phyloP scores from a whole-genome alignment of 2,329 filamentous ascomycete species.

The Trichoderma asperellum region DNA sequence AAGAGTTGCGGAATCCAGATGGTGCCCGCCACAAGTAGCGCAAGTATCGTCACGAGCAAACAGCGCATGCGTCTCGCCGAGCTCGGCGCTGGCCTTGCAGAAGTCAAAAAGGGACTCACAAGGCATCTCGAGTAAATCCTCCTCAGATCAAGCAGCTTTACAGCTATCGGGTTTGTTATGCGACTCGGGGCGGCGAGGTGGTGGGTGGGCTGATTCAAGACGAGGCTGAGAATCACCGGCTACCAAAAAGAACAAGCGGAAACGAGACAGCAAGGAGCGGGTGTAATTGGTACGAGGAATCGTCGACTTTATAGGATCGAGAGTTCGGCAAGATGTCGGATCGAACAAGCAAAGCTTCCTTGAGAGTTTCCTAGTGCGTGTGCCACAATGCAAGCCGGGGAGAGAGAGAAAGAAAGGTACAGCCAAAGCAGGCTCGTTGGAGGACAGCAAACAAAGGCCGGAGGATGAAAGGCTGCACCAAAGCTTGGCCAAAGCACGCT shows the following conservation, averaged over 20 bases:
- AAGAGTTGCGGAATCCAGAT: background rate
- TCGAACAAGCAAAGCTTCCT: background rate
- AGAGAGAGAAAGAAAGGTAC: background rate
- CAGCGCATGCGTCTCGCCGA: background rate
- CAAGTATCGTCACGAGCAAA: conserved; percentile 6
- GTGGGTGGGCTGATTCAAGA: background rate
- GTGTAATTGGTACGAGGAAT: background rate
- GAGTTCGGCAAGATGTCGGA: background rate
- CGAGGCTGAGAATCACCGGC: conserved; percentile 13
- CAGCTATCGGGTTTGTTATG: conserved; percentile 10
- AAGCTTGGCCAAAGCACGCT: conserved; percentile 17
- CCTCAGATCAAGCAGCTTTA: conserved; percentile 31
- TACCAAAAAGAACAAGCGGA: conserved; percentile 7
- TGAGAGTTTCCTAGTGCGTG: background rate
- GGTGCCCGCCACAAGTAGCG: conserved; percentile 9
- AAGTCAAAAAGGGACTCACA: conserved; percentile 40
- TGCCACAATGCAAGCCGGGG: background rate
- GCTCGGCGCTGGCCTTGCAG: conserved; percentile 21
- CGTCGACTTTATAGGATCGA: background rate
- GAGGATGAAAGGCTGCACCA: conserved; percentile 10
- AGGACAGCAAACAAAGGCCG: conserved; percentile 14
- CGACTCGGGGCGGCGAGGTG: conserved; percentile 23
- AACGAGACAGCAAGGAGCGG: conserved; percentile 3
- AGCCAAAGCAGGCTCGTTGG: conserved; percentile 5
- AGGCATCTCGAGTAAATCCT: conserved; percentile 43